Evolutionary conservation across 2,329 filamentous ascomycete genomes (phyloP).

Genomic region (Colletotrichum sp.): DNA sequence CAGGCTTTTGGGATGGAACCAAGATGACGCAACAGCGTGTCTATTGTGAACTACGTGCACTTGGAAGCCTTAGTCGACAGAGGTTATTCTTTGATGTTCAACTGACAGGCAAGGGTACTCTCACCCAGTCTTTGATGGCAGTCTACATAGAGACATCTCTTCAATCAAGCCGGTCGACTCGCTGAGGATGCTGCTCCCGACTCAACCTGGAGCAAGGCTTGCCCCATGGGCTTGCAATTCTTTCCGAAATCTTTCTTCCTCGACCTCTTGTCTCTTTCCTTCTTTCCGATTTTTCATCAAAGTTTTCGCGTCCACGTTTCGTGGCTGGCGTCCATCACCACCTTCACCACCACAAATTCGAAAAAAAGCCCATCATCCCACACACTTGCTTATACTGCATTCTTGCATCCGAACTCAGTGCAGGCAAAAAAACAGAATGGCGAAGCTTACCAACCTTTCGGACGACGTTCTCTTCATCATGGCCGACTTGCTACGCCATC

Average conservation of each 20-base stretch:
- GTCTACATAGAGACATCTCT: not conserved
- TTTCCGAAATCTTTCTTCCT: not conserved
- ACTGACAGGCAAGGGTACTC: fast-evolving
- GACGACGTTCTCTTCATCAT: not conserved
- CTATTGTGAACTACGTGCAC: fast-evolving
- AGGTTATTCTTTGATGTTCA: fast-evolving
- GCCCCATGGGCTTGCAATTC: not conserved
- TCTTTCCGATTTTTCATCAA: not conserved
- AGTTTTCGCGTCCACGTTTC: not conserved
- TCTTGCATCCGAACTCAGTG: not conserved
- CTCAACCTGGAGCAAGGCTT: not conserved
- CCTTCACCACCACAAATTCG: not conserved
- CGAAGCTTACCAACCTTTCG: not conserved
- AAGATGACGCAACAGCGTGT: not conserved
- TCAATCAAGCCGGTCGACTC: not conserved
- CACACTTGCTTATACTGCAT: fast-evolving
- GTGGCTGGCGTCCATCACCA: not conserved
- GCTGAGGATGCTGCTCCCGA: not conserved
- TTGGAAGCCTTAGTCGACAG: fast-evolving
- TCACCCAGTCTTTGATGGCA: not conserved
- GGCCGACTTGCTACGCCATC: not conserved
- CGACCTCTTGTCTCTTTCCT: not conserved
- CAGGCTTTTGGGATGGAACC: not conserved
- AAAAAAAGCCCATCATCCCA: not conserved
- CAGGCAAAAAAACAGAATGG: not conserved